phyloP scores from a whole-genome alignment of 2,329 filamentous ascomycete species.

The Trichoderma simmonsii region DNA sequence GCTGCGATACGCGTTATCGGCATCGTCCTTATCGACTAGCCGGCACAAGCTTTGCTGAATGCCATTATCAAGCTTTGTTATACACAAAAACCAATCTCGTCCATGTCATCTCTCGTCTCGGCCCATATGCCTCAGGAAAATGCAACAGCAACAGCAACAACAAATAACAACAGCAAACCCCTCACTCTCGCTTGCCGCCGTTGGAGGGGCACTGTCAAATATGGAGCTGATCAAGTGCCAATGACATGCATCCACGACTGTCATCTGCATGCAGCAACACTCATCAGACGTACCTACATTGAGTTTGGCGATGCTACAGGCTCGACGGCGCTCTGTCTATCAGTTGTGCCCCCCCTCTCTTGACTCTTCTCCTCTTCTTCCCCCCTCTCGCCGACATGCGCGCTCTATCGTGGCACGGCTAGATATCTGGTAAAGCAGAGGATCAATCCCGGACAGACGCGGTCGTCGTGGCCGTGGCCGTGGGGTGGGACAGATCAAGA shows the following conservation, averaged over 20 bases:
- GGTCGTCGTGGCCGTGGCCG: neutral
- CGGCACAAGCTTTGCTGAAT: neutral
- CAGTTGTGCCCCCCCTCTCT: neutral
- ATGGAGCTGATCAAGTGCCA: constrained; percentile 18
- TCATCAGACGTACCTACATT: constrained; percentile 15
- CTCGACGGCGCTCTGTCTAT: neutral
- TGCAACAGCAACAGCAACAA: neutral
- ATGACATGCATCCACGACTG: constrained; percentile 21
- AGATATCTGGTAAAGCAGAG: constrained; percentile 2
- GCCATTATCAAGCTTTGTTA: constrained; percentile 10
- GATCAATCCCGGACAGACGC: neutral
- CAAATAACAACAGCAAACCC: neutral
- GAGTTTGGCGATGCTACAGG: constrained; percentile 14
- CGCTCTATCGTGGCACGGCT: constrained; percentile 18
- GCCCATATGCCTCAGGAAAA: neutral
- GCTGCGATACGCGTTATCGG: neutral
- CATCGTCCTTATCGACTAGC: constrained; percentile 4
- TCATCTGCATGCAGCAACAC: constrained; percentile 17
- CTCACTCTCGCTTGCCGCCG: constrained; percentile 17
- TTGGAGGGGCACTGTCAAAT: constrained; percentile 13
- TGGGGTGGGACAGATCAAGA: constrained; percentile 16
- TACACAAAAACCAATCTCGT: neutral
- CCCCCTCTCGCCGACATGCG: constrained; percentile 7
- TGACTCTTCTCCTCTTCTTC: neutral
- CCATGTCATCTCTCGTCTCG: neutral